phyloP scores from a whole-genome alignment of 75 land plant species.

The Pinus albicaulis region DNA sequence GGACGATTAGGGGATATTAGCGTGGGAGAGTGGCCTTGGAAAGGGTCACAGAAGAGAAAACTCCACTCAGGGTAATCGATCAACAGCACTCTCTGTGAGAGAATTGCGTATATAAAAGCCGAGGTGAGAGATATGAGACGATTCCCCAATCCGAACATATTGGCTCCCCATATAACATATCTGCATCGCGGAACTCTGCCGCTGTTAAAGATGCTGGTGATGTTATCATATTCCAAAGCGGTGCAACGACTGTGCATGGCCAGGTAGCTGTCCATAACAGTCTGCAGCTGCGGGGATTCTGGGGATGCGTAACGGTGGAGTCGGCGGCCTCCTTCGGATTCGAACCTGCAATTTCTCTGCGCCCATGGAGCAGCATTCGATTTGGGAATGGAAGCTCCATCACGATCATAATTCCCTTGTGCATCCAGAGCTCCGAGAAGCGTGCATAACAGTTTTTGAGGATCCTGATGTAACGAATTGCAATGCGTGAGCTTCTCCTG shows the following conservation, averaged over 20 bases:
- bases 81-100: too few species aligned
- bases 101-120: constrained; percentile 15
- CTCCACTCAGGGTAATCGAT: too few species aligned
- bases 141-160: constrained; percentile 13
- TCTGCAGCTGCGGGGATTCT: neutral
- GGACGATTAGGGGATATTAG: constrained; percentile 24
- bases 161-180: constrained; percentile 23
- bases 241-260: too few species aligned
- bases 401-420: too few species aligned
- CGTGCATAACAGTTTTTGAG: too few species aligned
- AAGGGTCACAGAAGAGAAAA: neutral
- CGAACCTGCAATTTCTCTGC: neutral
- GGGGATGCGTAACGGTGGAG: neutral
- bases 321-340: neutral
- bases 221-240: too few species aligned
- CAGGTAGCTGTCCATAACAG: neutral
- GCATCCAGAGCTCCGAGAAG: too few species aligned
- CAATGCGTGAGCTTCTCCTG: too few species aligned
- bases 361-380: too few species aligned
- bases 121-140: constrained; percentile 13
- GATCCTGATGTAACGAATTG: too few species aligned
- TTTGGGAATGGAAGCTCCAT: too few species aligned
- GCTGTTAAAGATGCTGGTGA: too few species aligned
- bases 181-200: constrained; percentile 5
- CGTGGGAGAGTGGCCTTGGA: constrained; percentile 10